phyloP scores from a whole-genome alignment of 139 green algal species.

The Auxenochlorella pyrenoidosa region DNA sequence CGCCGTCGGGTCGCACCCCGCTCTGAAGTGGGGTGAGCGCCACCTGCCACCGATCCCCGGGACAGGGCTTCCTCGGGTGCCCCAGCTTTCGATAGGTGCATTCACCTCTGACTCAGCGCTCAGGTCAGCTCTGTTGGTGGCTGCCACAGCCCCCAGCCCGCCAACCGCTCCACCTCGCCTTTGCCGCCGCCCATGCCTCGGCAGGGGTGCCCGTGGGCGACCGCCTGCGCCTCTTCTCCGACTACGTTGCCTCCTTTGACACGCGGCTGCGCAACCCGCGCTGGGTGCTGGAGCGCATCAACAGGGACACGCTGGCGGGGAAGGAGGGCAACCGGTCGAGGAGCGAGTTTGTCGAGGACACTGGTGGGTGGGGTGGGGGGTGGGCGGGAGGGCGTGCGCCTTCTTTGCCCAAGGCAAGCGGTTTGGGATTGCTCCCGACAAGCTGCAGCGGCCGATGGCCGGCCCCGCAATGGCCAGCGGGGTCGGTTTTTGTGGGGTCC shows the following conservation, averaged over 20 bases:
- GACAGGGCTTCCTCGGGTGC: background rate
- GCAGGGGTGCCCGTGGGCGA: conserved; percentile 36
- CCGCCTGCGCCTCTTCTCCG: conserved; percentile 35
- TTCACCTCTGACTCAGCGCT: too few relatives aligned
- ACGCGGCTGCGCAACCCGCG: conserved; percentile 74
- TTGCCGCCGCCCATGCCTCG: background rate
- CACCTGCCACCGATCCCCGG: too few relatives aligned
- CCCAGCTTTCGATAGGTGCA: background rate
- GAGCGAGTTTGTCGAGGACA: conserved; percentile 28
- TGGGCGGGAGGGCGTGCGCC: too few relatives aligned
- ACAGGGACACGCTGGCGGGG: background rate
- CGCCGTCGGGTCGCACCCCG: conserved; percentile 4
- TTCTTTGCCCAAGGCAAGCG: too few relatives aligned
- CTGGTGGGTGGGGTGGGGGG: background rate
- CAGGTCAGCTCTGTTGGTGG: too few relatives aligned
- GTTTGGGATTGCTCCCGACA: too few relatives aligned
- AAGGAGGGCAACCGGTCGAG: conserved; percentile 47
- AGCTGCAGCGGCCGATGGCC: too few relatives aligned
- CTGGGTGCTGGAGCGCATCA: conserved; percentile 81
- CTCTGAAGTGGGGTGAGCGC: conserved; percentile 40
- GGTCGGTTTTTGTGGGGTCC: too few relatives aligned
- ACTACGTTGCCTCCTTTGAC: conserved; percentile 75
- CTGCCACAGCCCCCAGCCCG: too few relatives aligned
- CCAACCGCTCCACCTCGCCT: too few relatives aligned
- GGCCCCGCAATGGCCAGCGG: too few relatives aligned